Base-by-base conservation (phyloP, 2,329 filamentous ascomycete genomes). In the Cytospora chrysosperma region DNA sequence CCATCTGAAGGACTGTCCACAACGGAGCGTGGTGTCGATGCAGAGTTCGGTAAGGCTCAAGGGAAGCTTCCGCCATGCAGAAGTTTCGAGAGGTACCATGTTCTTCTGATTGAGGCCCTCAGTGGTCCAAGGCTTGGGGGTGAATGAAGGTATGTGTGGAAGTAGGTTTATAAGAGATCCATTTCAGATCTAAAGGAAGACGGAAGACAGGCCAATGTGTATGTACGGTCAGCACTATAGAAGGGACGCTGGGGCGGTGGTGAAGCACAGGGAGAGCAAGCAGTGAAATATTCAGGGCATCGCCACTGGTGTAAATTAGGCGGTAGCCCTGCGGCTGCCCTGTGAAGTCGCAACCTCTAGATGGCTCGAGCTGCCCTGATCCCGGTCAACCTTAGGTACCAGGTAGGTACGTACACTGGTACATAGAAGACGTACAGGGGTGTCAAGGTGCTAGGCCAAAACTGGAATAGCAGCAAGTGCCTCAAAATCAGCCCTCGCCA, bases 1-100 rank as follows among this genome's bases (percentile, higher is more conserved):
- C 95, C 95, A 99, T 79, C 94, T 88, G 71, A 99, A 99, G 0
- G 94, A 97, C 75, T 99, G 95, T 4, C 95, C 95, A 74, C 95
- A 99, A 67, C 94, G 88, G 37, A 99, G 80, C 0, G 93, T 97
- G 0, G 94, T 99, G 71, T 97, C 92, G 68, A 99, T 93, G 74
- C 92, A 97, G 4, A 99, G 85, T 74, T 99, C 95, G 4, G 88
- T 85, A 37, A 97, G 78, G 65, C 83, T 90, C 49, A 97, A 80
- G 27, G 95, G 93, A 69, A 99, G 79, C 78, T 91, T 96, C 68
- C 87, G 87, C 95, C 95, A 99, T 73, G 92, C 90, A 19, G 88
- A 82, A n/a, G 86, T 80, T 32, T 81, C 82, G 10, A 67, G 67
- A 1, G 56, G 59, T 10, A 30, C 50, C 65, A 67, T 67, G 10